A percentile compares a stretch with the other conserved stretches of the same genome.
These are phyloP conservation scores for Paraleonurus japonicus DNA, from an alignment of 257 asterid species.

Conservation along the genomic window DNA sequence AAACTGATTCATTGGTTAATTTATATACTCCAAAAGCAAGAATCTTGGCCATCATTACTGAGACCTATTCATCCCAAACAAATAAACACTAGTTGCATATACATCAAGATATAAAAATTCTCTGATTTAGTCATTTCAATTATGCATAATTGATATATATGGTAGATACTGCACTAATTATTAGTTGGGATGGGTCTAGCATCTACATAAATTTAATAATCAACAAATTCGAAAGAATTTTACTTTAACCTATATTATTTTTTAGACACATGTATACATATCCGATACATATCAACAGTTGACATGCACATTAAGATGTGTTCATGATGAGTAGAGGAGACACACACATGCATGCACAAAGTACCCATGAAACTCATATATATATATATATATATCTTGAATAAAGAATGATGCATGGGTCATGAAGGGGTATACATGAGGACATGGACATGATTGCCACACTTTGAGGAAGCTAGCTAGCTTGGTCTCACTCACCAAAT, in stretches of 20 bases:
- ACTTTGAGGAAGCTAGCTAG: slow-evolving; percentile 9
- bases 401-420: slow-evolving; percentile 2
- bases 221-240: not conserved
- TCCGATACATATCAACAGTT: too few relatives aligned
- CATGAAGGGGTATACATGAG: not conserved
- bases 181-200: not conserved
- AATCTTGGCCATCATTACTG: not conserved
- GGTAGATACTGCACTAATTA: not conserved
- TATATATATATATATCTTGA: not conserved
- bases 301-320: too few relatives aligned
- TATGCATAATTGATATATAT: not conserved
- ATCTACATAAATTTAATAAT: not conserved
- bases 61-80: not conserved
- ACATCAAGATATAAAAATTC: not conserved
- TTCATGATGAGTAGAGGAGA: too few relatives aligned
- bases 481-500: slow-evolving; percentile 21
- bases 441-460: slow-evolving; percentile 12
- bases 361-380: too few relatives aligned
- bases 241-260: too few relatives aligned
- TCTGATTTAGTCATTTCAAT: not conserved
- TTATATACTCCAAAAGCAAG: not conserved
- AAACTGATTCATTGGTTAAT: slow-evolving; percentile 17
- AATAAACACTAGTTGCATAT: not conserved
- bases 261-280: not conserved
- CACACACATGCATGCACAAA: too few relatives aligned